phyloP scores from a whole-genome alignment of 768 basidiomycete species.

The Pulveroboletus frians region DNA sequence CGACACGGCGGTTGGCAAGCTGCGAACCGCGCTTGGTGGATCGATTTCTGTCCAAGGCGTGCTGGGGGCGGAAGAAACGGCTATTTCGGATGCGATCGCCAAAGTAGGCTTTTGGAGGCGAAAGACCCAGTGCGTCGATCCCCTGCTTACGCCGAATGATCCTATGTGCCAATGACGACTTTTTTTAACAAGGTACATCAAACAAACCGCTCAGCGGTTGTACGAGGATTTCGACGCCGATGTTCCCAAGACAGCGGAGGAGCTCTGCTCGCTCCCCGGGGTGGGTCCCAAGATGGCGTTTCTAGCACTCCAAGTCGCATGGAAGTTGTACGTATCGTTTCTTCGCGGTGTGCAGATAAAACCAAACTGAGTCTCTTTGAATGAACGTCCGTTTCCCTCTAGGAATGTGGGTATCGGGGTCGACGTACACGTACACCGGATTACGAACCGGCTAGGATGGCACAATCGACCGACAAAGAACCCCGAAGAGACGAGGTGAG shows the following conservation, averaged over 20 bases:
- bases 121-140: slow-evolving; percentile 64
- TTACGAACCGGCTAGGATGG: slow-evolving; percentile 92
- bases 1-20: slow-evolving; percentile 67
- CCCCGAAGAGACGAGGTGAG: slow-evolving; percentile 82
- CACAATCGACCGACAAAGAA: slow-evolving; percentile 78
- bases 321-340: slow-evolving; percentile 57
- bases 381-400: not conserved
- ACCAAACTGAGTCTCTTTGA: not conserved
- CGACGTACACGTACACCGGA: slow-evolving; percentile 93
- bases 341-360: not conserved
- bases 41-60: slow-evolving; percentile 72
- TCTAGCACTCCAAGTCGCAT: slow-evolving; percentile 75
- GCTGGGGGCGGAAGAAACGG: slow-evolving; percentile 52
- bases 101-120: slow-evolving; percentile 93
- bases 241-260: slow-evolving; percentile 84
- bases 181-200: slow-evolving; percentile 52
- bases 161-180: too few species aligned
- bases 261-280: slow-evolving; percentile 80
- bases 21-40: slow-evolving; percentile 71
- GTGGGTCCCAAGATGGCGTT: slow-evolving; percentile 98
- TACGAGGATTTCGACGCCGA: slow-evolving; percentile 73
- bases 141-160: not conserved
- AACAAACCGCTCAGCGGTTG: slow-evolving; percentile 64
- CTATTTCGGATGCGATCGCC: slow-evolving; percentile 70
- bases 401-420: slow-evolving; percentile 92